Evolutionary conservation across 257 asterid genomes (phyloP).

Genomic region (Rubia yunnanensis): DNA sequence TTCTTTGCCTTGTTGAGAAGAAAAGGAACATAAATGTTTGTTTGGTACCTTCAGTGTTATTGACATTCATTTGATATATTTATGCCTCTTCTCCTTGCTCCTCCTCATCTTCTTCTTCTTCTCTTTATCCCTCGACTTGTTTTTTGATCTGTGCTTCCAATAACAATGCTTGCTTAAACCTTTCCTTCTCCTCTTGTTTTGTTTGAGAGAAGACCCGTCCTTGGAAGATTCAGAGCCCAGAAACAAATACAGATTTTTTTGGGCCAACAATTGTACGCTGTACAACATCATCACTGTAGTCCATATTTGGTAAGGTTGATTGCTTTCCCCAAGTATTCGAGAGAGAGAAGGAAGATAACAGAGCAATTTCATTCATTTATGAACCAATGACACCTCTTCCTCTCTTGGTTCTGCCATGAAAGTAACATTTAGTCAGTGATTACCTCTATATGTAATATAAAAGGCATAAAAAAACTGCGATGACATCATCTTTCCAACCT

Average conservation of each 20-base stretch:
- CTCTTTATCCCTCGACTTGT: constrained; percentile 35
- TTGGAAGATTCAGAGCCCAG: constrained; percentile 34
- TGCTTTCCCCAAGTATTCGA: constrained; percentile 22
- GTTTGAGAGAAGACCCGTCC: constrained; percentile 31
- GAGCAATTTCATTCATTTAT: constrained; percentile 92
- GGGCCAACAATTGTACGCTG: constrained; percentile 50
- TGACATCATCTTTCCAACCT: constrained; percentile 70
- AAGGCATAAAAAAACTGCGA: constrained; percentile 39
- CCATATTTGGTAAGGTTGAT: constrained; percentile 18
- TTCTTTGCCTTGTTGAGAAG: neutral
- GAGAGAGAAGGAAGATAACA: constrained; percentile 50
- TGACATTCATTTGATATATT: constrained; percentile 20
- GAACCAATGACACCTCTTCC: constrained; percentile 97
- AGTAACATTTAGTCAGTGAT: neutral
- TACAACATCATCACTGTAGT: constrained; percentile 14
- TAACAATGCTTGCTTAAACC: constrained; percentile 35
- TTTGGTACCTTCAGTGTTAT: too few relatives aligned
- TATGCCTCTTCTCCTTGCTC: constrained; percentile 38
- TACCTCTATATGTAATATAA: neutral
- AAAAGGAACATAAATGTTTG: neutral
- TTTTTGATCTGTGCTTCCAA: constrained; percentile 50
- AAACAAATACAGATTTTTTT: constrained; percentile 39
- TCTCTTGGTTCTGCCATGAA: constrained; percentile 55
- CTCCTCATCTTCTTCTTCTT: too few relatives aligned
- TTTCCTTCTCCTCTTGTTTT: constrained; percentile 22